These are phyloP conservation scores for Puya raimondii DNA, from an alignment of 176 grass and related monocot genomes.

Conservation along the genomic window DNA sequence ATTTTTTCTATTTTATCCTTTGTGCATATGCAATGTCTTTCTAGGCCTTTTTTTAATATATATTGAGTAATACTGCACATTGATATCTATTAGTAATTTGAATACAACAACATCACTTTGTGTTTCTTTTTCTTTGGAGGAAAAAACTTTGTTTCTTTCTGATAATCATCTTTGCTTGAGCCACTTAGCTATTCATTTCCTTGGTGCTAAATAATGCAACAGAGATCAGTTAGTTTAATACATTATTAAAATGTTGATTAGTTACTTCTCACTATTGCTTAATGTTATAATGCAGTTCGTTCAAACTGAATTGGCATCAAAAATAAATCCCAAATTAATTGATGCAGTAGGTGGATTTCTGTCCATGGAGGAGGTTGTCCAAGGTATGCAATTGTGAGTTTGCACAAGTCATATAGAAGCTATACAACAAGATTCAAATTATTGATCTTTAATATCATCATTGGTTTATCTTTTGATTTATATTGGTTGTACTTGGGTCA, in stretches of 20 bases:
- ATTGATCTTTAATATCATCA: neutral
- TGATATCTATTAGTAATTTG: too few species aligned
- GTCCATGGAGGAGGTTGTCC: constrained; percentile 64
- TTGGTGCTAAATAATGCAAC: neutral
- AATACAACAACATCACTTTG: too few species aligned
- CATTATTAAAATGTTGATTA: constrained; percentile 7
- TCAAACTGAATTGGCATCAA: constrained; percentile 48
- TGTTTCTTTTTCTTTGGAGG: neutral
- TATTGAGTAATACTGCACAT: too few species aligned
- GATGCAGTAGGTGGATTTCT: constrained; percentile 64
- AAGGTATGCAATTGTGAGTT: constrained; percentile 40
- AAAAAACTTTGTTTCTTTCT: neutral
- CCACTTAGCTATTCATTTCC: neutral
- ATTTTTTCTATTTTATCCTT: too few species aligned
- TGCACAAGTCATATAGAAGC: neutral
- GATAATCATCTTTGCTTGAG: neutral
- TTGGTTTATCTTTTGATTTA: neutral
- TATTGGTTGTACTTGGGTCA: neutral
- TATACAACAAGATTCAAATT: neutral
- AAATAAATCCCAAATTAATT: constrained; percentile 41
- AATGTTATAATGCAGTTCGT: constrained; percentile 70
- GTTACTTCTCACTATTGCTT: constrained; percentile 9
- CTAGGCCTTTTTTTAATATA: too few species aligned
- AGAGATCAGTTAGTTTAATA: neutral
- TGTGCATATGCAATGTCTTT: too few species aligned